These are phyloP conservation scores for Blastomyces percursus DNA, from an alignment of 2,329 filamentous ascomycete genomes.

Conservation along the genomic window DNA sequence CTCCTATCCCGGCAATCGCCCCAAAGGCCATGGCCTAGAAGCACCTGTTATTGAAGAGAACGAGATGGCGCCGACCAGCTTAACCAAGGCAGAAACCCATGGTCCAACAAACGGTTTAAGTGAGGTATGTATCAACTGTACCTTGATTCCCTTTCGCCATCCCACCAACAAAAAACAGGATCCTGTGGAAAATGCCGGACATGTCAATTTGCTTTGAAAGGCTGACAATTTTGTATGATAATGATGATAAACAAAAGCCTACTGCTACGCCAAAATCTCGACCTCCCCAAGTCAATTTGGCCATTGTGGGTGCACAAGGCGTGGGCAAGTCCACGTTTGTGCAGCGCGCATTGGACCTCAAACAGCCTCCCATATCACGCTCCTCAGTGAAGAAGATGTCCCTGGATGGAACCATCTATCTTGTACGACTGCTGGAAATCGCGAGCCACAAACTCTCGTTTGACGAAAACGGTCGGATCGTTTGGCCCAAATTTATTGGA, in stretches of 20 bases:
- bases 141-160: background rate
- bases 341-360: constrained; percentile 45
- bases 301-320: constrained; percentile 43
- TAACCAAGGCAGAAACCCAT: constrained; percentile 5
- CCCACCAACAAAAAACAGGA: no score
- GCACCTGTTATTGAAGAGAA: constrained; percentile 23
- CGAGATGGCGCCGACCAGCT: constrained; percentile 15
- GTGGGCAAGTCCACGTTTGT: constrained; percentile 52
- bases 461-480: constrained; percentile 36
- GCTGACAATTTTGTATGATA: background rate
- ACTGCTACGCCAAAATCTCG: constrained; percentile 20
- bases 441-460: constrained; percentile 42
- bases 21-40: constrained; percentile 14
- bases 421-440: constrained; percentile 49
- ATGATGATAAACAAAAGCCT: constrained; percentile 3
- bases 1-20: constrained; percentile 20
- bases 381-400: constrained; percentile 45
- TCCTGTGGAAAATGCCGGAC: background rate
- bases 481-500: constrained; percentile 45
- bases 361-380: constrained; percentile 30
- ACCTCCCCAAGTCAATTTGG: constrained; percentile 47
- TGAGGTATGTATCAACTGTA: constrained; percentile 21
- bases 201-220: background rate
- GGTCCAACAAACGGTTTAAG: constrained; percentile 11
- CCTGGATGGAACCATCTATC: constrained; percentile 44